A percentile compares a stretch with the other conserved stretches of the same genome.
Conservation (phyloP, 1,284 basidiomycete species). For the Fomitopsis betulina region DNA sequence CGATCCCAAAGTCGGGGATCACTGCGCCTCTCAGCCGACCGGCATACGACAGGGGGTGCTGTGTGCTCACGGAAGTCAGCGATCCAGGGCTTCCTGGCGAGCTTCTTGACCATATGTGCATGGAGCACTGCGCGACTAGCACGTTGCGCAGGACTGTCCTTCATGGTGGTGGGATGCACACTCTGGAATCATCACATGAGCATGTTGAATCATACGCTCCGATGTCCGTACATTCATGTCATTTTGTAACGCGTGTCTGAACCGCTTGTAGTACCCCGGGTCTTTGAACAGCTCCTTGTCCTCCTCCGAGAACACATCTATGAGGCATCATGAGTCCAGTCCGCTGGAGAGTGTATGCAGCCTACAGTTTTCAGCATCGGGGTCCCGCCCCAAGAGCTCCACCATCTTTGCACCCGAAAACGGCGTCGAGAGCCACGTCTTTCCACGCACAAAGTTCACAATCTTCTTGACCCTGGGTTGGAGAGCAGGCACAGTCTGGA, state of each 20-base stretch:
- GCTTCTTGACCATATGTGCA: conserved; percentile 44
- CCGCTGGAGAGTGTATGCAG: not conserved
- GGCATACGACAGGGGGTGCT: not conserved
- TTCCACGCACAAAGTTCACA: conserved; percentile 55
- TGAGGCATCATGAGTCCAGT: not conserved
- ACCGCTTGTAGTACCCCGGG: conserved; percentile 43
- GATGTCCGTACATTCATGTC: conserved; percentile 44
- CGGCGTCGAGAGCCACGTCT: conserved; percentile 54
- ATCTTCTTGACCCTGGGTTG: conserved; percentile 49
- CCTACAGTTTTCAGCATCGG: conserved; percentile 40
- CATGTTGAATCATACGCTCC: not conserved
- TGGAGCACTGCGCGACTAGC: conserved; percentile 36
- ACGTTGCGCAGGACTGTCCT: conserved; percentile 38
- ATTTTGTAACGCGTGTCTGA: conserved; percentile 45
- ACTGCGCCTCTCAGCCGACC: conserved; percentile 29
- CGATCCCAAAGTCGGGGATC: conserved; percentile 53
- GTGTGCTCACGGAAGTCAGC: conserved; percentile 44
- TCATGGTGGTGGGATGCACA: conserved; percentile 41
- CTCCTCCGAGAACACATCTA: conserved; percentile 48
- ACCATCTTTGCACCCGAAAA: conserved; percentile 41
- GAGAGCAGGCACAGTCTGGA: conserved; percentile 58
- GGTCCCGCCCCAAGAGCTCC: conserved; percentile 33
- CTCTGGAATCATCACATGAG: conserved; percentile 24
- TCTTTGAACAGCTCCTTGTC: conserved; percentile 49
- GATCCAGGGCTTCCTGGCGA: conserved; percentile 56